Base-by-base conservation (phyloP, 805 yeast genomes). In the Kluyveromyces lactis region DNA sequence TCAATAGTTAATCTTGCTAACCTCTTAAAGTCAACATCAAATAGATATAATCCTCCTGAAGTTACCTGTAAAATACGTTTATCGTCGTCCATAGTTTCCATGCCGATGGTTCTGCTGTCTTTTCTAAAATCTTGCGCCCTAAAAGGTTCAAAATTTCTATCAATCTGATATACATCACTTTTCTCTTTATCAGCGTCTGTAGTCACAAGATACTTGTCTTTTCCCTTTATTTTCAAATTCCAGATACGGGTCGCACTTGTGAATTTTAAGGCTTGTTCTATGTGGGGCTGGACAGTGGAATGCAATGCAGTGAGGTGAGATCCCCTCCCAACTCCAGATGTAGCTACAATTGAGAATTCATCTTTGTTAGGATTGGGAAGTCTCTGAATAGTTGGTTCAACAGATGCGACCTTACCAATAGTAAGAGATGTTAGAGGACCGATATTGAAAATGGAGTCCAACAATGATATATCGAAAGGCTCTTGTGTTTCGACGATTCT, bases 381-480 rank as follows among this genome's bases (percentile, higher is more conserved):
- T 33, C 86, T 85, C 40, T 79, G 73, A 9, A 73, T 64, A 40
- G 68, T 71, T 33, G 64, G 64, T 13, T 75, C 78, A 0, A 74
- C 67, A 0, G 82, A 71, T 11, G 60, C 42, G 19, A 73, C 66
- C 36, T 69, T 67, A 0, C 89, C 95, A 26, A 79, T 49, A 0
- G 87, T 70, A 45, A 87, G 70, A 30, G 78, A 75, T 2, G 83
- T 68, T 10, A 83, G 65, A 0, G 95, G 95, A 0, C 95, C 95
- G 47, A 73, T 67, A 50, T 79, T 83, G 2, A 70, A 51, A 9
- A 87, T 53, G 1, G 63, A 60, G 47, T 86, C 92, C 24, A 71
- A 63, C 15, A 66, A 51, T 13, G 64, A 58, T 42, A 80, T 73
- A 46, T 62, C 54, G 46, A 63, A 58, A 3, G 64, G 64, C 26